Evolutionary conservation across 2,329 filamentous ascomycete species (phyloP).

Genomic region (Aspergillus udagawae): DNA sequence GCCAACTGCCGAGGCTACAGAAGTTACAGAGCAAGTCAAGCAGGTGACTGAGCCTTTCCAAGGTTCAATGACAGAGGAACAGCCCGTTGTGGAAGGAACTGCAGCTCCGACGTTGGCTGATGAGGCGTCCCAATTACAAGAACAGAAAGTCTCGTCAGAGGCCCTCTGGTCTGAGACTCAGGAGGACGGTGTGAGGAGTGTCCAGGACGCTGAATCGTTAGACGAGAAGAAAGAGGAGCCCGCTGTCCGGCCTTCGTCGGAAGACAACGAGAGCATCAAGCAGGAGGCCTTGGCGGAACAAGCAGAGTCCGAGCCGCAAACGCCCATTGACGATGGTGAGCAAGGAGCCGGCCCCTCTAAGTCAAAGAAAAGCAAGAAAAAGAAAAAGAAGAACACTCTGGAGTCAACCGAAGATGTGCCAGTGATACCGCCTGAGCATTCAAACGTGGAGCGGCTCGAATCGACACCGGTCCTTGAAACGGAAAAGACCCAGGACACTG

Average conservation of each 20-base stretch:
- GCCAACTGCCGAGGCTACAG: not conserved
- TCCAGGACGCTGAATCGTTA: not conserved
- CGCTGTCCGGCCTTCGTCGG: not conserved
- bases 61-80: not conserved
- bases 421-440: constrained; percentile 8
- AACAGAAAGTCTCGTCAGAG: not conserved
- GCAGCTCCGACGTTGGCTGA: not conserved
- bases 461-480: not conserved
- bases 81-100: not conserved
- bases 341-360: constrained; percentile 10
- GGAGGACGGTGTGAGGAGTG: not conserved
- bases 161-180: not conserved
- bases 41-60: not conserved
- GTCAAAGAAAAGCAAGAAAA: constrained; percentile 33
- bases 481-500: not conserved
- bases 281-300: not conserved
- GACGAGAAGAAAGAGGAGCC: not conserved
- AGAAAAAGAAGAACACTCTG: constrained; percentile 32
- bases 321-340: constrained; percentile 5
- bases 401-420: constrained; percentile 18
- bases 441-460: not conserved
- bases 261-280: not conserved
- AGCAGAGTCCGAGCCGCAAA: constrained; percentile 2
- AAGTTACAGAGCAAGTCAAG: not conserved
- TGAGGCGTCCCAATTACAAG: not conserved